Evolutionary conservation across 2,329 filamentous ascomycete species (phyloP), one percentile per base, ranked within the genome.

Genomic region (Endocalyx cinctus): DNA sequence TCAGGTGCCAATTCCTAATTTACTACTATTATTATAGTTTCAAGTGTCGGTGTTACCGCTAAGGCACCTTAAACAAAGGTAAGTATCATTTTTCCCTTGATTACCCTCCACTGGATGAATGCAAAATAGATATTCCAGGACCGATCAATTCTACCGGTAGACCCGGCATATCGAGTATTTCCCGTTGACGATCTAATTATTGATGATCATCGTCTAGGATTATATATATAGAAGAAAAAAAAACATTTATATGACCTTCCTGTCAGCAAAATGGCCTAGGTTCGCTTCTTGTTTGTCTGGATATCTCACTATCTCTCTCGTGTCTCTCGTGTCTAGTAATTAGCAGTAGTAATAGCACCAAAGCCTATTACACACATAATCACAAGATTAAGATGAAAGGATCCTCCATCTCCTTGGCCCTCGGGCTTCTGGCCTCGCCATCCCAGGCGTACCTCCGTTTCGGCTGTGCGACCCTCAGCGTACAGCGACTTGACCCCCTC

Each of bases 331-430:
- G 31, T 35, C 37, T 33, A 44, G 22, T 35, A 45, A 35, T 36
- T 27, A 22, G 23, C 33, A 26, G 27, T 29, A 33, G 28, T 15
- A 23, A 48, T 45, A 45, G 41, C 32, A 35, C 29, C 26, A 25
- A 36, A 35, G 28, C 38, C 38, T 35, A 47, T 30, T 42, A 35
- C 30, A 38, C 37, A 35, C 38, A 45, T n/a, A 27, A 29, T 41
- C 34, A 43, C 25, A 25, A 17, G 14, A 11, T 40, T 71, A 78
- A 48, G 25, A 52, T 54, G 51, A 52, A 52, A 45, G n/a, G n/a
- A n/a, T n/a, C n/a, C n/a, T 41, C 30, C 23, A 32, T 23, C 31
- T 39, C 40, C 34, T 16, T 50, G 38, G 29, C 42, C 29, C 33
- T 46, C 32, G 37, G 42, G 27, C 39, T 51, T 32, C 50, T 54